These are phyloP conservation scores for Wickerhamiella musiphila DNA, from an alignment of 805 yeast genomes.

Conservation along the genomic window DNA sequence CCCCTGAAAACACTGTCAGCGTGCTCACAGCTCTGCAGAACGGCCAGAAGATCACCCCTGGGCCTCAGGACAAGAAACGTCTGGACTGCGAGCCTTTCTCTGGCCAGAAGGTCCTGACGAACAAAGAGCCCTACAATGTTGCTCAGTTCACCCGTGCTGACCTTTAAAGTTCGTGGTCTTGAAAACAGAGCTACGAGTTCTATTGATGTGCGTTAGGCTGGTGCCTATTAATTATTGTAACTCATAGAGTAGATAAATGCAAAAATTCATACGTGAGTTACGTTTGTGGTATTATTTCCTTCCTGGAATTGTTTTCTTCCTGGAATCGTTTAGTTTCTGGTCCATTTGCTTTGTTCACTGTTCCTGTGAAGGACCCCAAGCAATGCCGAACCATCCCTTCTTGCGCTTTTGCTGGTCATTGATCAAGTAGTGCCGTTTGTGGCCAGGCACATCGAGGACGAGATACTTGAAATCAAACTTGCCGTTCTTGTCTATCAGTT, in stretches of 20 bases:
- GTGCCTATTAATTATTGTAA: too few relatives aligned
- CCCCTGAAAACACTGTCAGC: slow-evolving; percentile 43
- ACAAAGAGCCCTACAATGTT: slow-evolving; percentile 49
- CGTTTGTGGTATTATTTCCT: too few relatives aligned
- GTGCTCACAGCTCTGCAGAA: slow-evolving; percentile 44
- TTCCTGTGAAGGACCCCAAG: slow-evolving; percentile 69
- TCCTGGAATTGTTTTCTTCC: too few relatives aligned
- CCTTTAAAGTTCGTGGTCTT: slow-evolving; percentile 23
- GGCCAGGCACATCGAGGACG: slow-evolving; percentile 59
- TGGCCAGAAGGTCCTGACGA: slow-evolving; percentile 45
- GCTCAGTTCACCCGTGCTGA: slow-evolving; percentile 57
- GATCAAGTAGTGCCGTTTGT: slow-evolving; percentile 48
- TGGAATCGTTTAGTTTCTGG: not conserved
- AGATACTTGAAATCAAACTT: slow-evolving; percentile 52
- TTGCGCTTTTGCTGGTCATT: slow-evolving; percentile 33
- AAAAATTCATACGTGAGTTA: too few relatives aligned
- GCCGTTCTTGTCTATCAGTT: slow-evolving; percentile 38
- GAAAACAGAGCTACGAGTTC: not conserved
- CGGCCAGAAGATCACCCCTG: slow-evolving; percentile 46
- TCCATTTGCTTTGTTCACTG: slow-evolving; percentile 1
- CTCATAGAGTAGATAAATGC: too few relatives aligned
- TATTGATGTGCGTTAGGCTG: not conserved
- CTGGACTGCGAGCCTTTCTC: slow-evolving; percentile 60
- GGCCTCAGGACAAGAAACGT: slow-evolving; percentile 51
- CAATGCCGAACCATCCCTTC: slow-evolving; percentile 40